Base-by-base conservation (phyloP, 1,139 yeast species). In the Pichia sp. region DNA sequence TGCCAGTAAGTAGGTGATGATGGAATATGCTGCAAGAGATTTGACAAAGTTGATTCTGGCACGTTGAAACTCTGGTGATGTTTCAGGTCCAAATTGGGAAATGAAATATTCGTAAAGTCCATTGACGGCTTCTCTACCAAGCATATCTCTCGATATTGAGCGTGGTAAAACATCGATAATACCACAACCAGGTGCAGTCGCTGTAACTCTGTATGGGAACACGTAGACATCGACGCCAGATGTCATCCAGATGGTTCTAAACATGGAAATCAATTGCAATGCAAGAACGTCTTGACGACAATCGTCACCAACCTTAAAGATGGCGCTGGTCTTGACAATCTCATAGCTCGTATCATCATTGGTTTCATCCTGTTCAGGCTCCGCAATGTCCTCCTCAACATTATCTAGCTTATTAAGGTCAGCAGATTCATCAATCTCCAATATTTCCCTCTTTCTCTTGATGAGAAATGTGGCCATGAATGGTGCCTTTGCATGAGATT, bases 171-270 rank as follows among this genome's bases (percentile, higher is more conserved):
- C 98, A 57, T 93, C 99, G 64, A 93, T 91, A 30, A 93, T 94
- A 59, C 99, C 99, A 64, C 97, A 87, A 2, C 99, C 98, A 1
- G 98, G 97, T 1, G 96, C 96, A 6, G 99, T 91, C 1, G 99
- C 98, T 0, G 96, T 88, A 16, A 93, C 98, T 47, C 97, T 68
- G 60, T 93, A 74, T 1, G 99, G 98, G 63, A 74, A 93, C 22
- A 91, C 94, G 59, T 72, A 93, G 33, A 91, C 71, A 57, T 91
- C 97, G 43, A 93, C 67, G 1, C 97, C 97, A 11, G 86, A 77
- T 46, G 74, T 72, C 47, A 77, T 74, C 93, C 96, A 93, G 41
- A 93, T 85, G 34, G 93, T 78, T 51, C 95, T 72, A 68, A 93
- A 93, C 24, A 91, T 79, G 4, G 96, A 81, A 45, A 93, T 83